phyloP scores from a whole-genome alignment of 805 yeast genomes.

The Nakazawaea ernobii region DNA sequence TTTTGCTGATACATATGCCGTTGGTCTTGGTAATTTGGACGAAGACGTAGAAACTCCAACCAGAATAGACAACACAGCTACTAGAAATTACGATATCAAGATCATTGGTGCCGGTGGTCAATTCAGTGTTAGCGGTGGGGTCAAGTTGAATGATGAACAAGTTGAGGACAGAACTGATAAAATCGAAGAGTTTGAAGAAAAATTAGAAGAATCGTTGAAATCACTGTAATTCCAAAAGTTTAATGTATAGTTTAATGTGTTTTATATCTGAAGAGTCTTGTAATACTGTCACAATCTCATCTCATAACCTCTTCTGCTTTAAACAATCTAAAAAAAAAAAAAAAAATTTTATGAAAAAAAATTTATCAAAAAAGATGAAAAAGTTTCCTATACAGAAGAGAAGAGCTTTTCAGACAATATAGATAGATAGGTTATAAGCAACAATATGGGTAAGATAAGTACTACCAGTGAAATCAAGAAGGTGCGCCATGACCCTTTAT shows the following conservation, averaged over 20 bases:
- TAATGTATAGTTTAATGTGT: background rate
- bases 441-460: conserved; percentile 57
- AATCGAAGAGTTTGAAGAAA: conserved; percentile 45
- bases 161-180: conserved; percentile 45
- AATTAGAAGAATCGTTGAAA: conserved; percentile 9
- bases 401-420: background rate
- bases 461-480: conserved; percentile 44
- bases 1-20: conserved; percentile 93
- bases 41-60: conserved; percentile 86
- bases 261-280: background rate
- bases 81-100: conserved; percentile 66
- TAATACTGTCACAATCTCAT: no score
- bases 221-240: background rate
- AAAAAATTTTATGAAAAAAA: background rate
- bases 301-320: no score
- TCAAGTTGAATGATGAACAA: conserved; percentile 49
- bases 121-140: conserved; percentile 85
- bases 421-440: background rate
- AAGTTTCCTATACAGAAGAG: background rate
- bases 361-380: background rate
- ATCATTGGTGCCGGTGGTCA: conserved; percentile 95
- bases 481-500: conserved; percentile 76
- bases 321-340: background rate
- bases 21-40: conserved; percentile 84
- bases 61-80: conserved; percentile 89